phyloP scores from a whole-genome alignment of 2,329 filamentous ascomycete species.

The Ceratocystis huliohia region DNA sequence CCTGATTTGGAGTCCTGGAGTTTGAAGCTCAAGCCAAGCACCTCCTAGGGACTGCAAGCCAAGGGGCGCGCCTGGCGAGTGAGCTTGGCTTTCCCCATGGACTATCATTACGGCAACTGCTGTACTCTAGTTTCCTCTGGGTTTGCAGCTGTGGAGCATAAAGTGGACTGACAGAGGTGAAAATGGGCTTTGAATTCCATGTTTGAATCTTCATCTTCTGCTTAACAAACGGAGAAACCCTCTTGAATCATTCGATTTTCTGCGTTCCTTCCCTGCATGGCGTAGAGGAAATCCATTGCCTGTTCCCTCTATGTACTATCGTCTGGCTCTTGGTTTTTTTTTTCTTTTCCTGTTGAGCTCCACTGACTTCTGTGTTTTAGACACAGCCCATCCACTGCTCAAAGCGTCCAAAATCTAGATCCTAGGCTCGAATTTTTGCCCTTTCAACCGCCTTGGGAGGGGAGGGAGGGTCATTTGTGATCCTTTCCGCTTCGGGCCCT shows the following conservation, averaged over 20 bases:
- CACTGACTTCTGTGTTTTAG: not conserved
- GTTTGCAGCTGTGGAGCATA: not conserved
- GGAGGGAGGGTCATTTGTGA: slow-evolving; percentile 9
- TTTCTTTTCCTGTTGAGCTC: not conserved
- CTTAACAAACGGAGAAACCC: not conserved
- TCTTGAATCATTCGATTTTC: not conserved
- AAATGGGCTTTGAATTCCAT: not conserved
- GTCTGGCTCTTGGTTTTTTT: not conserved
- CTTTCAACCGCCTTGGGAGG: not conserved
- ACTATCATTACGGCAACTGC: not conserved
- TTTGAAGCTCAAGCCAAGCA: not conserved
- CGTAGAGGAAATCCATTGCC: not conserved
- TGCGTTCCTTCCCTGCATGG: not conserved
- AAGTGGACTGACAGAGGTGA: not conserved
- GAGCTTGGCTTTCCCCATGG: not conserved
- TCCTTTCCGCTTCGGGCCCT: slow-evolving; percentile 14
- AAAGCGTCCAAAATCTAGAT: slow-evolving; percentile 1
- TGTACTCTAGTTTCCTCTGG: not conserved
- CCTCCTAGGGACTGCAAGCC: not conserved
- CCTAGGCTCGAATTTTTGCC: not conserved
- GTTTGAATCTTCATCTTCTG: not conserved
- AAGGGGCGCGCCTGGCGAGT: not conserved
- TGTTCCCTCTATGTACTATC: not conserved
- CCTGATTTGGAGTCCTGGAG: not conserved
- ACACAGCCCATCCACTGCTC: not conserved